phyloP scores from a whole-genome alignment of 2,329 filamentous ascomycete genomes.

The Aspergillus pseudoviridinutans region DNA sequence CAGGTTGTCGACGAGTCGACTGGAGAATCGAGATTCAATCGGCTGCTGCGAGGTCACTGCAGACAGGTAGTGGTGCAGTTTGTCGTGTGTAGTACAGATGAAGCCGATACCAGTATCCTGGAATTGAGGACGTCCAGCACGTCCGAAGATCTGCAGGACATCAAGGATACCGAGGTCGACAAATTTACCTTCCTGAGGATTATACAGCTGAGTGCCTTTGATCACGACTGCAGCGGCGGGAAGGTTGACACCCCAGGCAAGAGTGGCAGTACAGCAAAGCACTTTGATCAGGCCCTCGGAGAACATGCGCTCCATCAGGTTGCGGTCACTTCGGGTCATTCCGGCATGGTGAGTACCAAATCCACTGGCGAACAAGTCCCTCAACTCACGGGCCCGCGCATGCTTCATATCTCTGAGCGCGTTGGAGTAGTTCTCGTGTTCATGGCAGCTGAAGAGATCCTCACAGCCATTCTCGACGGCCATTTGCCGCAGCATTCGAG shows the following conservation, averaged over 20 bases:
- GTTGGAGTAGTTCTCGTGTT: slow-evolving; percentile 73
- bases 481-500: slow-evolving; percentile 80
- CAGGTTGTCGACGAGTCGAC: slow-evolving; percentile 90
- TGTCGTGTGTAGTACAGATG: slow-evolving; percentile 96
- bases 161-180: slow-evolving; percentile 94
- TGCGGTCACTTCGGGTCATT: slow-evolving; percentile 90
- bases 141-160: slow-evolving; percentile 96
- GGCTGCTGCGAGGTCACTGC: slow-evolving; percentile 94
- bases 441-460: slow-evolving; percentile 77
- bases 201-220: slow-evolving; percentile 97
- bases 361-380: slow-evolving; percentile 84
- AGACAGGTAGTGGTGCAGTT: slow-evolving; percentile 81
- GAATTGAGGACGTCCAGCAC: slow-evolving; percentile 95
- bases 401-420: slow-evolving; percentile 81
- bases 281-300: slow-evolving; percentile 90
- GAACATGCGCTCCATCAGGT: slow-evolving; percentile 92
- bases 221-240: slow-evolving; percentile 95
- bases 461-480: slow-evolving; percentile 74
- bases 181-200: slow-evolving; percentile 92
- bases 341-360: slow-evolving; percentile 95
- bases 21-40: slow-evolving; percentile 94
- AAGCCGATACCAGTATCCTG: slow-evolving; percentile 97
- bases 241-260: slow-evolving; percentile 98
- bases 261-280: slow-evolving; percentile 93
- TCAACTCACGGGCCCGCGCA: slow-evolving; percentile 78